Base-by-base conservation (phyloP, 495 filamentous ascomycete genomes). In the Rusavskia elegans region DNA sequence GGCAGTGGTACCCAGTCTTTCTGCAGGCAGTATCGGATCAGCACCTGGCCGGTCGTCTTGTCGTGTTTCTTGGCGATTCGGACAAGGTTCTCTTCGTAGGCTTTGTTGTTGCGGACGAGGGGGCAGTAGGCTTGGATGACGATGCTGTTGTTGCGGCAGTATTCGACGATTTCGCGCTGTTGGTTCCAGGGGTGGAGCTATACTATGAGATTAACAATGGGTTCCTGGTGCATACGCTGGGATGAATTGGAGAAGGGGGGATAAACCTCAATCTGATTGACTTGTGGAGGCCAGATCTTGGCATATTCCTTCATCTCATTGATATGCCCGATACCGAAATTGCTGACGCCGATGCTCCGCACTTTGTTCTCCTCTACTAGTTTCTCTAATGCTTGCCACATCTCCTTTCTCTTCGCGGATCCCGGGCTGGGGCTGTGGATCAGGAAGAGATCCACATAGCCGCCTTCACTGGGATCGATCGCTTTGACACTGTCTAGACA, bases 1-100 rank as follows among this genome's bases (percentile, higher is more conserved):
- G 85, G 85, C 55, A 89, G 66, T 38, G 82, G 75, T 11, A 88
- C 79, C 68, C 80, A 84, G 20, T 73, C 79, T 58, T 88, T 79
- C 66, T 88, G 85, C 54, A 77, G 52, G 25, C 71, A 68, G 56
- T 77, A 79, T 56, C 75, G 64, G 53, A 79, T 71, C 62, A 79
- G 55, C 16, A 79, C 56, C 57, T 79, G 75, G 44, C 73, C 70
- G 4, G 73, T 72, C 8, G 68, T 65, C 55, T 69, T 72, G 35
- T 62, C 60, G 55, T 78, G 71, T 50, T 75, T 79, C 58, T 77
- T 64, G 4, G 76, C 71, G 27, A 83, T 49, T 0, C 62, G 63
- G 10, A 71, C 66, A 0, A 82, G 64, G 1, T 71, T 77, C 50
- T 69, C 66, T 55, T 84, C 73, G 51, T 76, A 68, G 20, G 73